Evolutionary conservation across 1,284 basidiomycete genomes (phyloP).

Genomic region (Rhodotorula sp.): DNA sequence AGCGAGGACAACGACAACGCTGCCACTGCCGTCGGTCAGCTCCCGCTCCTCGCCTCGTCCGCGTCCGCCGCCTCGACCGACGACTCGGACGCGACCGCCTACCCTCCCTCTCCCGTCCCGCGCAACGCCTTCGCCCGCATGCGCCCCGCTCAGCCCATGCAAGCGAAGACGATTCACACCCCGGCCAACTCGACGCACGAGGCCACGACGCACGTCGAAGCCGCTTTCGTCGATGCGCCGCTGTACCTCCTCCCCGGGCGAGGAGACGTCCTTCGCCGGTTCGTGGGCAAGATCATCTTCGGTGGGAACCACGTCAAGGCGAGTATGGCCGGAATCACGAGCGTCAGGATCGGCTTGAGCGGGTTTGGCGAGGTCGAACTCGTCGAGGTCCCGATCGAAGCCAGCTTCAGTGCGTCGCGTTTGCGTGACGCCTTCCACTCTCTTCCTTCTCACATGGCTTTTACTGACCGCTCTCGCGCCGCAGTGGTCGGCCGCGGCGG

Average conservation of each 20-base stretch:
- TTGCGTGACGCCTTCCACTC: not conserved
- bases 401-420: conserved; percentile 19
- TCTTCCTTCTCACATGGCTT: no score
- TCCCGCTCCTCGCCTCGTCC: conserved; percentile 5
- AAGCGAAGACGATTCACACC: conserved; percentile 30
- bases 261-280: conserved; percentile 27
- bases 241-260: conserved; percentile 36
- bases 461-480: not conserved
- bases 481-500: not conserved
- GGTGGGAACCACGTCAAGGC: conserved; percentile 24
- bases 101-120: conserved; percentile 41
- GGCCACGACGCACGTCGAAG: conserved; percentile 26
- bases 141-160: conserved; percentile 27
- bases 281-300: conserved; percentile 38
- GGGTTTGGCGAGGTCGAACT: conserved; percentile 33
- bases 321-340: conserved; percentile 33
- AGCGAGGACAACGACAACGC: no score
- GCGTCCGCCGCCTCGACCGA: not conserved
- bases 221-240: conserved; percentile 36
- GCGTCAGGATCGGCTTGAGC: conserved; percentile 23
- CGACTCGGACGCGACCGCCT: conserved; percentile 9
- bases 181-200: conserved; percentile 34
- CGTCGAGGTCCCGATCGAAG: conserved; percentile 34
- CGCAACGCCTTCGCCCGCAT: conserved; percentile 42
- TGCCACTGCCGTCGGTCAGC: not conserved